Evolutionary conservation across 1,284 basidiomycete species (phyloP), one percentile per base, ranked within the genome.

Genomic region (Inonotus obliquus): DNA sequence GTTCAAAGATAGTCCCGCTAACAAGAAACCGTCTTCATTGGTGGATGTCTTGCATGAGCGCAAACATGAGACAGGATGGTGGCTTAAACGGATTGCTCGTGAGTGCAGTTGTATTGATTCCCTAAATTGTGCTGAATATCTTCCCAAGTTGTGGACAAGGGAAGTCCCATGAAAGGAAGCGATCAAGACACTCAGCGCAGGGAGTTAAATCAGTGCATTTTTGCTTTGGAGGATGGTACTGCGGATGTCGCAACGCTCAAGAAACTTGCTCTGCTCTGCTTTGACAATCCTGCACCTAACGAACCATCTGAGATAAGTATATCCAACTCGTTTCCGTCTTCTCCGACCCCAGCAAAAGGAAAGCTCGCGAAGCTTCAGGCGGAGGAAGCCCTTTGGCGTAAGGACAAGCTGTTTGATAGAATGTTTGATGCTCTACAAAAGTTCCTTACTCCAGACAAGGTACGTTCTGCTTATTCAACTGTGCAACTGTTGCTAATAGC

Each of bases 41-140:
- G 75, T 91, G 61, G 86, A 89, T 69, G 82, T 87, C 49, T 74
- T 91, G 61, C 75, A 72, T 61, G 81, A 80, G 51, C 76, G 79
- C 63, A 85, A 79, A 63, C 81, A 84, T 67, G 84, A 88, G 65
- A 85, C 81, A 27, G 82, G 83, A 17, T 92, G 90, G 91, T 91
- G 88, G 89, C 71, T 84, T 66, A 92, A 89, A 71, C 79, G 86
- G 63, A 84, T 82, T 71, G 76, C 78, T 57, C 72, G 90, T 92
- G 70, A 68, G 86, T 44, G 41, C n/a, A 78, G 41, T 32, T 58
- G 64, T 48, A 63, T 47, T 29, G 49, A 64, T 19, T 35, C 21
- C 35, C 52, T 23, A n/a, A 10, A 29, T 11, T 21, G 27, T 21
- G 38, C 27, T 47, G 29, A 53, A 10, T 37, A 38, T 13, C 6